phyloP scores from a whole-genome alignment of 2,329 filamentous ascomycete species.

The Alternaria infectoria region DNA sequence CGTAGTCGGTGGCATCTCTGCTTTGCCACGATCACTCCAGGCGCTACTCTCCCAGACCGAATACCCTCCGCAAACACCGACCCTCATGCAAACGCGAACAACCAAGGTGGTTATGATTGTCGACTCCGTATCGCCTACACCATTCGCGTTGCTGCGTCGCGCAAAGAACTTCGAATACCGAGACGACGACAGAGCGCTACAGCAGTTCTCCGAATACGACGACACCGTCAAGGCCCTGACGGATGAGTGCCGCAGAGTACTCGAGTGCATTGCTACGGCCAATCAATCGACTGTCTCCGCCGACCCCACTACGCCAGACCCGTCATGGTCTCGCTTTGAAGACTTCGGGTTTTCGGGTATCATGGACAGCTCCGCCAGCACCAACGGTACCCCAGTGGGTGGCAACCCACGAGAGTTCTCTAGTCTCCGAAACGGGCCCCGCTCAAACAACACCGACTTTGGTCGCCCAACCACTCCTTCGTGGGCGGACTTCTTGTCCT shows the following conservation, averaged over 20 bases:
- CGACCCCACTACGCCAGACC: constrained; percentile 65
- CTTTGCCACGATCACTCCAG: constrained; percentile 88
- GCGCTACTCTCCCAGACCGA: constrained; percentile 90
- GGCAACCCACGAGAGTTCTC: constrained; percentile 73
- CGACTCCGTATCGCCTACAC: constrained; percentile 90
- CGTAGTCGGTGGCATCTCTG: constrained; percentile 77
- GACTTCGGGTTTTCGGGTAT: constrained; percentile 87
- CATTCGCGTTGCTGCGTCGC: constrained; percentile 86
- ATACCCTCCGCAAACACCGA: constrained; percentile 83
- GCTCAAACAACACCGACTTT: constrained; percentile 69
- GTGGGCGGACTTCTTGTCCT: constrained; percentile 96
- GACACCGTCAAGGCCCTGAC: constrained; percentile 88
- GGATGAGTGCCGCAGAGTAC: constrained; percentile 89
- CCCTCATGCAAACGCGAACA: constrained; percentile 78
- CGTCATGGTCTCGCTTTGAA: constrained; percentile 96
- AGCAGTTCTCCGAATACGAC: constrained; percentile 84
- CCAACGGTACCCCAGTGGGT: constrained; percentile 34
- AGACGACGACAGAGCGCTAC: constrained; percentile 82
- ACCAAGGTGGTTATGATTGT: constrained; percentile 97
- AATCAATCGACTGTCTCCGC: constrained; percentile 78
- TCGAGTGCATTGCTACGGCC: constrained; percentile 83
- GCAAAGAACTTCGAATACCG: constrained; percentile 96
- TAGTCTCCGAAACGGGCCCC: constrained; percentile 69
- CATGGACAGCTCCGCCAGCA: constrained; percentile 67
- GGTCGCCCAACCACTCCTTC: constrained; percentile 92